These are phyloP conservation scores for Trypanosoma rangeli DNA, from an alignment of 208 protist genomes.

Conservation along the genomic window DNA sequence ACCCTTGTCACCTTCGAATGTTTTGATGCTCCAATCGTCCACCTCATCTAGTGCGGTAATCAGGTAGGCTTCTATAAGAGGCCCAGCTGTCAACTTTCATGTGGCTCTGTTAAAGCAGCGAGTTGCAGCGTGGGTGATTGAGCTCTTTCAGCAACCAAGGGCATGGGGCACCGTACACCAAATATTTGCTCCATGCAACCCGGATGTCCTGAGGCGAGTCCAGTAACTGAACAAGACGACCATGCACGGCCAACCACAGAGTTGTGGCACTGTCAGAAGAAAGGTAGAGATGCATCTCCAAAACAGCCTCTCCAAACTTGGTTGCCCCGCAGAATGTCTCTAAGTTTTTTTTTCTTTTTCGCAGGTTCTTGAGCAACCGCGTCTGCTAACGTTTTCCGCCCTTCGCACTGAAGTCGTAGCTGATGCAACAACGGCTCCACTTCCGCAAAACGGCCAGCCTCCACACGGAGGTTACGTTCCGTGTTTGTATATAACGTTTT, in stretches of 20 bases:
- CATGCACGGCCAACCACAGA: neutral
- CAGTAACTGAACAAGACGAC: neutral
- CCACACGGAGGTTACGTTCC: neutral
- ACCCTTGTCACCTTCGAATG: neutral
- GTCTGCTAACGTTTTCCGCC: no score
- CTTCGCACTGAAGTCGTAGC: neutral
- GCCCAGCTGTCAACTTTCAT: neutral
- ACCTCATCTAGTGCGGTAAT: neutral
- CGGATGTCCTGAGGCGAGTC: neutral
- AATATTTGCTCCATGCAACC: neutral
- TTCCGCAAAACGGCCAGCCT: slow-evolving; percentile 1
- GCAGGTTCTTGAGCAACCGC: no score
- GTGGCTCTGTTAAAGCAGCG: no score
- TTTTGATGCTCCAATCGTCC: neutral
- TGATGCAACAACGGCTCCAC: neutral
- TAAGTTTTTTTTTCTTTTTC: no score
- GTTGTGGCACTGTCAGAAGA: neutral
- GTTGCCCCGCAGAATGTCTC: neutral
- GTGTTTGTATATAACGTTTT: neutral
- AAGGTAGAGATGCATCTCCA: slow-evolving; percentile 2
- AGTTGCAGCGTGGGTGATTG: no score
- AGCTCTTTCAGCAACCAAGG: neutral
- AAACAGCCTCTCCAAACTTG: neutral
- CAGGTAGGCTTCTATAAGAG: neutral
- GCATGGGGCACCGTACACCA: slow-evolving; percentile 1